Evolutionary conservation across 345 rosid genomes (phyloP), one percentile per base, ranked within the genome.

Genomic region (Lumnitzera littorea): DNA sequence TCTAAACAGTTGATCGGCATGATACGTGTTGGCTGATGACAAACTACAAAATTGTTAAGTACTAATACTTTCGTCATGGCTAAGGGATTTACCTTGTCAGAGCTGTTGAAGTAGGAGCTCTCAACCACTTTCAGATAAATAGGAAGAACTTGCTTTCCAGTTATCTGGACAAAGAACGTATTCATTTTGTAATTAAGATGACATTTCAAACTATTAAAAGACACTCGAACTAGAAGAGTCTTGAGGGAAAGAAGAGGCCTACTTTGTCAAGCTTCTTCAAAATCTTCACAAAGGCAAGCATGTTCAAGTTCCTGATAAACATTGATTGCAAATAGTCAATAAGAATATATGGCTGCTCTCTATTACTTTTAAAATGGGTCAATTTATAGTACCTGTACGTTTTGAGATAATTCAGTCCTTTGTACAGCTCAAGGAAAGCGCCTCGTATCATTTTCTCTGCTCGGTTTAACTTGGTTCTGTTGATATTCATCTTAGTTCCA

Each of bases 401-500:
- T 72, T 85, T 82, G 71, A 95, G 96, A 74, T 86, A 95, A 24
- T 83, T 80, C 62, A 95, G 57, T 12, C 95, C 99, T 82, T 85
- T 95, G 59, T 84, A 86, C 51, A 95, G 87, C 83, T 95, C 97
- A 62, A 77, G 17, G 23, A 86, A 63, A 71, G 96, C 99, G 61
- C 88, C 83, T 78, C 72, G 84, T 3, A 91, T 88, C 96, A 95
- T 95, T 75, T 95, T 95, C 84, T 91, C 89, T 0, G 98, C 96
- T 63, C 84, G 91, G 25, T 79, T 82, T 72, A 95, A 52, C 76
- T 85, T 82, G 4, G 78, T 81, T 74, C 86, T 86, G 84, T 84
- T 91, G 73, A 94, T 80, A 17, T 63, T 74, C n/a, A 82, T 75
- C 74, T 69, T 77, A 43, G 70, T 74, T 53, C 86, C 90, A 61